Evolutionary conservation across 2,329 filamentous ascomycete species (phyloP), one percentile per base, ranked within the genome.

Genomic region (Sclerotinia subarctica): DNA sequence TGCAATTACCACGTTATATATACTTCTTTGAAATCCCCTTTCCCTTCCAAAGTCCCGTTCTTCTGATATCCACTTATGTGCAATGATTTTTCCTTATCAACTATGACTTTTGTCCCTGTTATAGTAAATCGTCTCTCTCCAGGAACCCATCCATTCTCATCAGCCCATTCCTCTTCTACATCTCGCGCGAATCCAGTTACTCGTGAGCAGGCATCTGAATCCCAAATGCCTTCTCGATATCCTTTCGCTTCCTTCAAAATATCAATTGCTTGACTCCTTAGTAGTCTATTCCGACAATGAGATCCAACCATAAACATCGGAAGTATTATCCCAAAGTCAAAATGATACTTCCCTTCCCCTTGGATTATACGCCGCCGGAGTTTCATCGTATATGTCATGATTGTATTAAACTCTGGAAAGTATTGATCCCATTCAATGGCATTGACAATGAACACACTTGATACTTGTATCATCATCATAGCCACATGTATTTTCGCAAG

Each of bases 211-310:
- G 46, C 56, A 42, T 65, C 58, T 35, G 66, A 64, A 54, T 72
- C 68, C 68, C 69, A 72, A n/a, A 72, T 56, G 5, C 70, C 69
- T 65, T 72, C 70, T 42, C 64, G 49, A 47, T 72, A 70, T 8
- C 64, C 69, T 8, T 47, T 52, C n/a, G 35, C 53, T 26, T 42
- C 59, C 4, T 52, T 47, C 19, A 70, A 38, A 17, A 68, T 38
- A 29, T 64, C 42, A 32, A 72, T 69, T 7, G 66, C 67, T 64
- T 60, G 49, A 29, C 47, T 29, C 29, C 70, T 67, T 17, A 68
- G 44, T 8, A 51, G 35, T 29, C 26, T 46, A 51, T 71, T 56
- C 21, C 70, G 66, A 47, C 70, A 72, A 35, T 68, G 64, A 10
- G 67, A 46, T 15, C 54, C 64, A 26, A 67, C 66, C 58, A 70